These are phyloP conservation scores for Teunomyces funiuensis DNA, from an alignment of 805 yeast genomes.

Conservation along the genomic window DNA sequence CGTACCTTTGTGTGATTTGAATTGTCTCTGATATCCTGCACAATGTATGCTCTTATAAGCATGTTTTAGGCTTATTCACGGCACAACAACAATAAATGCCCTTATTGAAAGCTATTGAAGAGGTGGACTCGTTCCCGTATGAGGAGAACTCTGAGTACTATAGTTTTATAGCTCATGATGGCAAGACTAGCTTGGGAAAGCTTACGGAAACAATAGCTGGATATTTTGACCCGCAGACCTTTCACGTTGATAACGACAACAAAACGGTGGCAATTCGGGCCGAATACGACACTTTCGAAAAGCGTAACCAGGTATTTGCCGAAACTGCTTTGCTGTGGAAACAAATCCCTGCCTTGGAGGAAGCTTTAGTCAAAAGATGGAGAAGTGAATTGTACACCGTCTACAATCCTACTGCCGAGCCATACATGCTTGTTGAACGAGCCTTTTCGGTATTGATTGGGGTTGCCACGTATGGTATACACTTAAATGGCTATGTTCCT, in stretches of 20 bases:
- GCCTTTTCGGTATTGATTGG: slow-evolving; percentile 82
- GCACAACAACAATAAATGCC: slow-evolving; percentile 1
- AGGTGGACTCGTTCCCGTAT: slow-evolving; percentile 35
- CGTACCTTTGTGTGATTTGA: no score
- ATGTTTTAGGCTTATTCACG: background rate
- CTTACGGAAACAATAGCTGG: slow-evolving; percentile 20
- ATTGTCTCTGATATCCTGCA: no score
- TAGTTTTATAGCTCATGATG: slow-evolving; percentile 31
- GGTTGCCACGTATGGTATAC: slow-evolving; percentile 86
- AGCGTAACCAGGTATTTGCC: slow-evolving; percentile 41
- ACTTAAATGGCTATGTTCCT: slow-evolving; percentile 75
- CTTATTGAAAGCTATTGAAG: slow-evolving; percentile 17
- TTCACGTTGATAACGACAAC: slow-evolving; percentile 3
- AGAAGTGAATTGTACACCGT: slow-evolving; percentile 79
- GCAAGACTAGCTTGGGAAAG: slow-evolving; percentile 14
- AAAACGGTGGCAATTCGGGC: slow-evolving; percentile 29
- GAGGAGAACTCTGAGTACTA: slow-evolving; percentile 15
- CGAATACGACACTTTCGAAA: slow-evolving; percentile 36
- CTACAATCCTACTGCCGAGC: slow-evolving; percentile 51
- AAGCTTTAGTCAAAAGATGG: slow-evolving; percentile 62
- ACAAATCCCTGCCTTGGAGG: slow-evolving; percentile 23
- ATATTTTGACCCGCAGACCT: slow-evolving; percentile 4
- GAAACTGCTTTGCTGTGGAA: slow-evolving; percentile 44
- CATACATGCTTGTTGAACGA: slow-evolving; percentile 75
- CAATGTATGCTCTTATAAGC: background rate